Evolutionary conservation across 2,329 filamentous ascomycete species (phyloP).

Genomic region (Fusarium anguioides): DNA sequence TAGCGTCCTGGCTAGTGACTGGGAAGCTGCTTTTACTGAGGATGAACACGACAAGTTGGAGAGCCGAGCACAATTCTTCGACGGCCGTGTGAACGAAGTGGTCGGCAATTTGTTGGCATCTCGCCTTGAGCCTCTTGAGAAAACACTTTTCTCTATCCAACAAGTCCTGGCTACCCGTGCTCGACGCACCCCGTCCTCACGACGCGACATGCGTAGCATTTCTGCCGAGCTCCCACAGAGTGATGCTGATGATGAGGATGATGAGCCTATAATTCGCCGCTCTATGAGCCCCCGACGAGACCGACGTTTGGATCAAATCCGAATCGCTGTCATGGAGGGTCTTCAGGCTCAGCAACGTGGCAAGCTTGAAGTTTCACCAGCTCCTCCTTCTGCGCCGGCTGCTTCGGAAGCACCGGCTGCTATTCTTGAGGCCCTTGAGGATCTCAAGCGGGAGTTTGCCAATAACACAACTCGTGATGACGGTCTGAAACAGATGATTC

Average conservation of each 20-base stretch:
- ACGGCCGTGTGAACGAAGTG: conserved; percentile 87
- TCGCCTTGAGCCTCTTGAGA: conserved; percentile 83
- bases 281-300: conserved; percentile 83
- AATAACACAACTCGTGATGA: conserved; percentile 51
- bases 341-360: conserved; percentile 67
- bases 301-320: conserved; percentile 85
- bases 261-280: conserved; percentile 73
- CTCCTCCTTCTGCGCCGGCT: conserved; percentile 22
- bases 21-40: conserved; percentile 87
- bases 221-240: conserved; percentile 81
- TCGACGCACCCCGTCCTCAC: conserved; percentile 64
- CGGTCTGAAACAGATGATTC: conserved; percentile 70
- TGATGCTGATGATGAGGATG: conserved; percentile 95
- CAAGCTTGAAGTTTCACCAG: conserved; percentile 47
- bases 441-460: conserved; percentile 65
- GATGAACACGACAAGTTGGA: conserved; percentile 86
- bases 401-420: conserved; percentile 49
- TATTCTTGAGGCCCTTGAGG: conserved; percentile 74
- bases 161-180: conserved; percentile 71
- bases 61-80: conserved; percentile 86
- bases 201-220: conserved; percentile 70
- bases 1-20: conserved; percentile 82
- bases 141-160: conserved; percentile 80
- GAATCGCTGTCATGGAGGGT: conserved; percentile 77
- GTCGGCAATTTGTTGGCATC: conserved; percentile 82